Percentiles rank a stretch among this genome's conserved stretches.
Evolutionary conservation across 805 yeast genomes (phyloP).

Genomic region (Sugiyamaella lignohabitans): DNA sequence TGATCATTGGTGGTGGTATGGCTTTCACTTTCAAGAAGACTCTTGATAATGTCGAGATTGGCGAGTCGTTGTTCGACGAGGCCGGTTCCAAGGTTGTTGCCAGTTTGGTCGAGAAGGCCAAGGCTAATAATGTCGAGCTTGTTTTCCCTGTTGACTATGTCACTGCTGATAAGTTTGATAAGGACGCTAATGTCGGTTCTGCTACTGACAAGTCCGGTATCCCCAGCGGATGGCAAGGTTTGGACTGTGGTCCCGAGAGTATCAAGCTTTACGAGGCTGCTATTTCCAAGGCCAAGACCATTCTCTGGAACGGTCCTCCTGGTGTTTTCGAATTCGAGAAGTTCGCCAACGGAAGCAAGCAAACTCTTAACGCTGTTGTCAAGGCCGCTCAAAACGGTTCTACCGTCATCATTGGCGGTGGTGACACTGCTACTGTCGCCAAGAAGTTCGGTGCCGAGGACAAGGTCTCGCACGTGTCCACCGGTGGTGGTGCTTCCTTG

Average conservation of each 20-base stretch:
- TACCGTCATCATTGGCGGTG: slow-evolving; percentile 95
- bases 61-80: slow-evolving; percentile 85
- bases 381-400: slow-evolving; percentile 83
- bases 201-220: slow-evolving; percentile 91
- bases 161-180: slow-evolving; percentile 89
- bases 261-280: slow-evolving; percentile 71
- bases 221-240: slow-evolving; percentile 92
- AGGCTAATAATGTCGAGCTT: slow-evolving; percentile 88
- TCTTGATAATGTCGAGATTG: slow-evolving; percentile 75
- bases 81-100: slow-evolving; percentile 96
- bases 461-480: slow-evolving; percentile 95
- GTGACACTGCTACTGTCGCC: slow-evolving; percentile 98
- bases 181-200: slow-evolving; percentile 78
- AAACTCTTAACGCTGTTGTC: slow-evolving; percentile 82
- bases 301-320: slow-evolving; percentile 99
- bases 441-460: slow-evolving; percentile 97
- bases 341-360: slow-evolving; percentile 87
- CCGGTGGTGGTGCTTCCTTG: slow-evolving; percentile 99
- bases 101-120: slow-evolving; percentile 88
- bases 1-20: slow-evolving; percentile 99
- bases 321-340: slow-evolving; percentile 97
- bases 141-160: slow-evolving; percentile 94
- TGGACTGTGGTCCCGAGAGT: slow-evolving; percentile 92
- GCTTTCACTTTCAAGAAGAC: slow-evolving; percentile 98
- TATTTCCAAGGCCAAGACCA: slow-evolving; percentile 90